phyloP scores from a whole-genome alignment of 1,284 basidiomycete genomes.

The Sporisorium exsertum region DNA sequence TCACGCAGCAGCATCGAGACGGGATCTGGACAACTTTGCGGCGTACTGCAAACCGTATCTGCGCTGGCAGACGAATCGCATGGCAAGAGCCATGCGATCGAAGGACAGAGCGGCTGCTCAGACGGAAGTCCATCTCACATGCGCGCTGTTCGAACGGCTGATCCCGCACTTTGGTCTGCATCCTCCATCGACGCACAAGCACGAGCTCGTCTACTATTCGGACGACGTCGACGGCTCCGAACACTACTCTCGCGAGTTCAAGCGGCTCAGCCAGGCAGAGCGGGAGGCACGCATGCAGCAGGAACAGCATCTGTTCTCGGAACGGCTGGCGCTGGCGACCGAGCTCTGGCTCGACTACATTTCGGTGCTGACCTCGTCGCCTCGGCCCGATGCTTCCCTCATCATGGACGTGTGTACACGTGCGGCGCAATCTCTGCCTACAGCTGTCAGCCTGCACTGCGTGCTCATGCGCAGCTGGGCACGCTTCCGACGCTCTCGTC shows the following conservation, averaged over 20 bases:
- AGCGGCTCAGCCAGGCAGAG: slow-evolving; percentile 25
- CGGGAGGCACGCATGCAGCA: slow-evolving; percentile 18
- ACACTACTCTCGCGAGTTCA: slow-evolving; percentile 26
- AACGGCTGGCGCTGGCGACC: slow-evolving; percentile 35
- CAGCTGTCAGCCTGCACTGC: slow-evolving; percentile 46
- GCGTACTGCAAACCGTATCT: slow-evolving; percentile 46
- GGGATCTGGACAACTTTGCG: slow-evolving; percentile 24
- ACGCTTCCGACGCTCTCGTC: slow-evolving; percentile 42
- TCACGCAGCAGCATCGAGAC: slow-evolving; percentile 18
- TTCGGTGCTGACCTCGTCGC: slow-evolving; percentile 19
- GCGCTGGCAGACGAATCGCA: slow-evolving; percentile 41
- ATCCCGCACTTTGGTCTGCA: slow-evolving; percentile 38
- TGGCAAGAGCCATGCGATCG: slow-evolving; percentile 26
- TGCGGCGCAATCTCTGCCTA: slow-evolving; percentile 50
- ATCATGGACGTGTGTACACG: slow-evolving; percentile 46
- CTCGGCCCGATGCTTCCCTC: slow-evolving; percentile 35
- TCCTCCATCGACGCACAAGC: slow-evolving; percentile 28
- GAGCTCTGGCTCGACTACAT: slow-evolving; percentile 63
- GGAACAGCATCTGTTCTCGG: slow-evolving; percentile 35
- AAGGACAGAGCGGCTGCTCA: slow-evolving; percentile 46
- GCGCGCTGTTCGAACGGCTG: slow-evolving; percentile 39
- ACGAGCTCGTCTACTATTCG: slow-evolving; percentile 33
- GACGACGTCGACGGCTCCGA: slow-evolving; percentile 28
- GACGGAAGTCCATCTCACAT: slow-evolving; percentile 28
- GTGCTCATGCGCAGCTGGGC: slow-evolving; percentile 51